Base-by-base conservation (phyloP, 2,329 filamentous ascomycete species). In the Epichloe aotearoae region DNA sequence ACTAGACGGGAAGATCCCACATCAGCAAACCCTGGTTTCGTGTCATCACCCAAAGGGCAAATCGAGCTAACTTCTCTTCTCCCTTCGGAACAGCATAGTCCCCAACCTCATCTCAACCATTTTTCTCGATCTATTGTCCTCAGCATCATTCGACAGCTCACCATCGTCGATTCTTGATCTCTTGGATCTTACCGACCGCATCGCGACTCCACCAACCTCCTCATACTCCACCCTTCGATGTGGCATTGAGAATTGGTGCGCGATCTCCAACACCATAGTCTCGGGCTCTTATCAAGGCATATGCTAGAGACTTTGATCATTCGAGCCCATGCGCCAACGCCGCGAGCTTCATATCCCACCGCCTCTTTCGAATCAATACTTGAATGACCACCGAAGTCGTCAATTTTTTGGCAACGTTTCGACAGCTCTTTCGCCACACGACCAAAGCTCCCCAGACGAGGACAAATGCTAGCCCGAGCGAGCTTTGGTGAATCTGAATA, bases 321-420 rank as follows among this genome's bases (percentile, higher is more conserved):
- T 52, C 55, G 61, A 58, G 61, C 63, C 59, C 64, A 69, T 70
- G 67, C 65, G 62, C 63, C 62, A 64, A 68, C 64, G 62, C 64
- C 64, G 63, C 64, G 66, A 66, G 64, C 58, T 61, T 55, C 58
- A 54, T 53, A 56, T 58, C 53, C 57, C 59, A 51, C 62, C 62
- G 58, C 56, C 63, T 60, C 56, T 61, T 58, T 57, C 59, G 56
- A 64, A 59, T 56, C 59, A 59, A 59, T 54, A 59, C 62, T 58
- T 64, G 59, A 64, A 58, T 58, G 61, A 55, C 54, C 58, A 53
- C 56, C 50, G 50, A 58, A 51, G 50, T 53, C 53, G 44, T 53
- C 54, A 47, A 54, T 53, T 55, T 51, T 52, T 49, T 38, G 43
- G 42, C 52, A 41, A 52, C 19, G n/a, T 37, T 45, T 47, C 45